Base-by-base conservation (phyloP, 352 stramenopile species). In the Globisporangium nagaii region DNA sequence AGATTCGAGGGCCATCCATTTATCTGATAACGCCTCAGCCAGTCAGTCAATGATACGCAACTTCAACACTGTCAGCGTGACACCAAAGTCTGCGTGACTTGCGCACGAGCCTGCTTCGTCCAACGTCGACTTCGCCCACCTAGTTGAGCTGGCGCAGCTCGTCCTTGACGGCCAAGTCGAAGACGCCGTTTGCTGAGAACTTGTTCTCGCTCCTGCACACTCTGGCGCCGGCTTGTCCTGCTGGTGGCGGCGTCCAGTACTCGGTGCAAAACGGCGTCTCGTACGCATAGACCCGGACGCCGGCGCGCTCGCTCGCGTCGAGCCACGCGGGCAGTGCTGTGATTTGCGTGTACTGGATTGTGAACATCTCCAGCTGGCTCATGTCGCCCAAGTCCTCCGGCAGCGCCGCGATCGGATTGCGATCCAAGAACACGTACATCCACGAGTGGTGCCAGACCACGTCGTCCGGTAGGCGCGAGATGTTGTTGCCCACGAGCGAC, bases 371-470 rank as follows among this genome's bases (percentile, higher is more conserved):
- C 10, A 58, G 24, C 39, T 50, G 28, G 1, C 40, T 32, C 51
- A 35, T 20, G 40, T 32, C 28, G 10, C 34, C 41, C 24, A 49
- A 41, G 24, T 20, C 30, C 45, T 48, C 45, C 6, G 45, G 54
- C n/a, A 61, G 47, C 20, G 19, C n/a, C 20, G 22, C 7, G 13
- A 73, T 19, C 13, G 56, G 60, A 24, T 73, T 73, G 17, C 62
- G 61, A 42, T 73, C 65, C 30, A 73, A n/a, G 17, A 51, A 57
- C 39, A 69, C n/a, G 40, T 65, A 67, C 57, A 73, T 63, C 61
- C 61, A 73, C 11, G 34, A 20, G 8, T 41, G 32, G 2, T 35
- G 19, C 13, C 50, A 15, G 3, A 48, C 34, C 1, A 70, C 12
- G 44, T 60, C 50, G 8, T 66, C 53, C 0, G 65, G 57, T 2